Conservation (phyloP, 2,329 filamentous ascomycete genomes). For the Penicillium sp. region DNA sequence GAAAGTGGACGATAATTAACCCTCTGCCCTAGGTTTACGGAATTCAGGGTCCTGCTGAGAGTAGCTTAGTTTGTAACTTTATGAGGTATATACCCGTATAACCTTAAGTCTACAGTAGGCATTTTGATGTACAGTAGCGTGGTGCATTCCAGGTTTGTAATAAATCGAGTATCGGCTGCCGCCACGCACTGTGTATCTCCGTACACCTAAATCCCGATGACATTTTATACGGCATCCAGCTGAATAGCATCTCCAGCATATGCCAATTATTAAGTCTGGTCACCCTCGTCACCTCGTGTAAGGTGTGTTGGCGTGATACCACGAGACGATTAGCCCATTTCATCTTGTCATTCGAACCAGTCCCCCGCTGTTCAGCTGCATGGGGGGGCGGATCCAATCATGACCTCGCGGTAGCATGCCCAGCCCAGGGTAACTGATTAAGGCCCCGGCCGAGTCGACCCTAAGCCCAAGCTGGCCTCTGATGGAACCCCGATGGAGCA, state of each 20-base stretch:
- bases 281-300: neutral
- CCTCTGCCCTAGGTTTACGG: neutral
- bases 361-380: neutral
- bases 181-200: neutral
- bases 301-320: constrained; percentile 8
- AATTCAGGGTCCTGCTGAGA: neutral
- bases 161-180: neutral
- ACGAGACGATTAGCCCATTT: constrained; percentile 8
- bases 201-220: too few species aligned
- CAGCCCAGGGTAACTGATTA: neutral
- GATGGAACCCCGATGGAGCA: neutral
- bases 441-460: neutral
- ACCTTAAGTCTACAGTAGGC: neutral
- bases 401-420: neutral
- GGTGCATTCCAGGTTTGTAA: neutral
- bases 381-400: neutral
- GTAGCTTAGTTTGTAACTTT: neutral
- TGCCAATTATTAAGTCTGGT: too few species aligned
- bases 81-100: neutral
- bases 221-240: too few species aligned
- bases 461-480: neutral
- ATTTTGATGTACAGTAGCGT: neutral
- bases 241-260: too few species aligned
- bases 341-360: neutral
- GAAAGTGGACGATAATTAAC: neutral